phyloP scores from a whole-genome alignment of 2,329 filamentous ascomycete species.

The Clathrospora elynae region DNA sequence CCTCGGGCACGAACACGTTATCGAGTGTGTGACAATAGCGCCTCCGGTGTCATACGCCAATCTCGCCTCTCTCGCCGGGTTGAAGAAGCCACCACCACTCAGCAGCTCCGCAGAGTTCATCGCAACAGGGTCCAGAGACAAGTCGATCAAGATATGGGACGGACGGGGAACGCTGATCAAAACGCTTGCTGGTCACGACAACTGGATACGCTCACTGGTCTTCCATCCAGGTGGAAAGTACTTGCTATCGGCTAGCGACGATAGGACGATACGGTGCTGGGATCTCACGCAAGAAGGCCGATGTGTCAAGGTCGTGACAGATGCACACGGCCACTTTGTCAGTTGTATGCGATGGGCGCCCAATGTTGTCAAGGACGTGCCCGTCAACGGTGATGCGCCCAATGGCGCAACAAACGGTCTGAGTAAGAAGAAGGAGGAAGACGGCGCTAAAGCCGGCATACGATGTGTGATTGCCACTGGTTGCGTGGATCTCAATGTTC shows the following conservation, averaged over 20 bases:
- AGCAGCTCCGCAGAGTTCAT: conserved; percentile 83
- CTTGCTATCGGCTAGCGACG: conserved; percentile 81
- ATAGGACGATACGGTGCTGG: conserved; percentile 93
- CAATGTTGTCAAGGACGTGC: conserved; percentile 66
- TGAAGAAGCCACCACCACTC: conserved; percentile 78
- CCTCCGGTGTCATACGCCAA: conserved; percentile 78
- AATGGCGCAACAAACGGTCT: conserved; percentile 54
- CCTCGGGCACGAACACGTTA: conserved; percentile 82
- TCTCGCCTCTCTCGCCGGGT: conserved; percentile 74
- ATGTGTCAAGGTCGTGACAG: conserved; percentile 79
- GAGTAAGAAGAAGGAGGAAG: conserved; percentile 58
- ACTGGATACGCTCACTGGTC: conserved; percentile 84
- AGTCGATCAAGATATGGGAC: conserved; percentile 90
- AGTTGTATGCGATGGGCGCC: conserved; percentile 89
- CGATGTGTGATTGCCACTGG: conserved; percentile 86
- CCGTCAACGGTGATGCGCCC: conserved; percentile 48
- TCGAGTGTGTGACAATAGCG: conserved; percentile 86
- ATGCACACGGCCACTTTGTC: conserved; percentile 83
- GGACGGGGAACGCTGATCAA: conserved; percentile 82
- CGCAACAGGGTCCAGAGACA: conserved; percentile 87
- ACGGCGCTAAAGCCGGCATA: conserved; percentile 65
- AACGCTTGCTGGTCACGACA: conserved; percentile 85
- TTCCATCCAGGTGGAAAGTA: conserved; percentile 95
- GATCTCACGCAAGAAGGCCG: conserved; percentile 88
- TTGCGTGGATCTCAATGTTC: conserved; percentile 79